Evolutionary conservation across 805 yeast species (phyloP).

Genomic region (Helenozyma rhizophorensis): DNA sequence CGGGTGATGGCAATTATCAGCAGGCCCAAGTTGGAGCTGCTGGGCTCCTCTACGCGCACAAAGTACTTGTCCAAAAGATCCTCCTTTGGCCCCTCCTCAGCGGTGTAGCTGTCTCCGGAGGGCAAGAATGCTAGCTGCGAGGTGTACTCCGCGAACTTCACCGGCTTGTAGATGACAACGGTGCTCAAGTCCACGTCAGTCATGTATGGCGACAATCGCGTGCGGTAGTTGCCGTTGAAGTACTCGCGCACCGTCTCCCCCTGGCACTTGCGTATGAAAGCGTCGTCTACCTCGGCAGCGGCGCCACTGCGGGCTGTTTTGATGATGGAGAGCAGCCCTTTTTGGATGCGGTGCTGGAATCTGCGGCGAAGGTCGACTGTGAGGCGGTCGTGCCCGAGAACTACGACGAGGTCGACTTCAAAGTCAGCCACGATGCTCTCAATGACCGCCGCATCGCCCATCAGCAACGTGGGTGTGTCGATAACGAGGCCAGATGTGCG

Average conservation of each 20-base stretch:
- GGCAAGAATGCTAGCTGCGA: conserved; percentile 38
- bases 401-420: conserved; percentile 56
- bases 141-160: conserved; percentile 39
- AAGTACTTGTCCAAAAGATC: conserved; percentile 31
- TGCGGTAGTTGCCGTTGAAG: conserved; percentile 72
- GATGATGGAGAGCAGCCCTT: conserved; percentile 40
- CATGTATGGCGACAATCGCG: conserved; percentile 79
- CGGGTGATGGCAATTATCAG: conserved; percentile 62
- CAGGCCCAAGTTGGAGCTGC: conserved; percentile 60
- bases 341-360: conserved; percentile 30
- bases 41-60: conserved; percentile 38
- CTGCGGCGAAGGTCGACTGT: conserved; percentile 58
- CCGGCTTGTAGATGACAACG: conserved; percentile 56
- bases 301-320: conserved; percentile 75
- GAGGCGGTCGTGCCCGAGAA: conserved; percentile 72
- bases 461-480: conserved; percentile 66
- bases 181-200: conserved; percentile 65
- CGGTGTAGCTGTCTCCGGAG: conserved; percentile 38
- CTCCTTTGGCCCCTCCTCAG: conserved; percentile 19
- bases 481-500: conserved; percentile 57
- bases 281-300: conserved; percentile 67
- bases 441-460: conserved; percentile 48
- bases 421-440: conserved; percentile 58
- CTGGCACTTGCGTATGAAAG: conserved; percentile 65
- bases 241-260: conserved; percentile 79